Base-by-base conservation (phyloP, 106 monocot genomes). In the Amphibolis antarctica region DNA sequence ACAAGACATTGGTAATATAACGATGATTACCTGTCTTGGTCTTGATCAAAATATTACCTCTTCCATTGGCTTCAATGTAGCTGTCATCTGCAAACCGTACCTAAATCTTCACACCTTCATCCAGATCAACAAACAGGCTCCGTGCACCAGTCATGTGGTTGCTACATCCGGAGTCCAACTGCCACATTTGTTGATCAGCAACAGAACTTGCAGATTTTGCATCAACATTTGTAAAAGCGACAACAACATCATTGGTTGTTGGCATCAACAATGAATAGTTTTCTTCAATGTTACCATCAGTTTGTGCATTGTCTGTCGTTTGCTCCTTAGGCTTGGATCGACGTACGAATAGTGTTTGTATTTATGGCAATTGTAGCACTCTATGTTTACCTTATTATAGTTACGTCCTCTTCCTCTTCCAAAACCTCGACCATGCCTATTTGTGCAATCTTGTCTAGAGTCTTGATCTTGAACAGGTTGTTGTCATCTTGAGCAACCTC, bases 41-140 rank as follows among this genome's bases (percentile, higher is more conserved):
- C 22, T 64, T 43, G 0, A 72, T 1, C 28, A 55, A 19, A 49
- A 70, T 49, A 21, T 20, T 61, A 1, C 61, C 48, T 36, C 46
- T 36, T 10, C 60, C 60, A 13, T 70, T 20, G 28, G 59, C 22
- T n/a, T 70, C 9, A 11, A 70, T 31, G 20, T 12, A 26, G 6
- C 59, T 60, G 27, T 70, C 47, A 42, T 70, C 46, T 49, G 19
- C 70, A 60, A 70, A 46, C 15, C 28, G n/a, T 17, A 70, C 61
- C 23, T 61, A 1, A 13, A 61, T 12, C 20, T 50, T 70, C 30
- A 5, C 15, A 63, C 23, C 43, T 18, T 62, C 52, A 63, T 63
- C 71, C 42, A 63, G 12, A 0, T 59, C n/a, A 1, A 0, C 11
- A 53, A 60, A 70, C 7, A 51, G 9, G 3, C 9, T 9, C 22